phyloP scores from a whole-genome alignment of 257 asterid genomes.

The Cynanchum wilfordii region DNA sequence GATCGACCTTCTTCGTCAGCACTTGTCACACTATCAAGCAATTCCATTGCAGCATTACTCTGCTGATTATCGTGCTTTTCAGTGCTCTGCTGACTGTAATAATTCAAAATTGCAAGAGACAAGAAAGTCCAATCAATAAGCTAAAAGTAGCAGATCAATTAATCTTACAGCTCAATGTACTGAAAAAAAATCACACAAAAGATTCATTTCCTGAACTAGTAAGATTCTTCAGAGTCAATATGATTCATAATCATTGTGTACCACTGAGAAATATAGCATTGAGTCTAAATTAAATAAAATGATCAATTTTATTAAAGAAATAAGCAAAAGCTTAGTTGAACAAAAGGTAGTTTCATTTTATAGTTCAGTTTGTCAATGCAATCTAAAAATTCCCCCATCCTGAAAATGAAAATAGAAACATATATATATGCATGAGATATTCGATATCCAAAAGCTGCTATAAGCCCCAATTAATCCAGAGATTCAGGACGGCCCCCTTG shows the following conservation, averaged over 20 bases:
- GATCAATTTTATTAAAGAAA: background rate
- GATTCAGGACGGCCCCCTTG: no score
- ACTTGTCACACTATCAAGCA: constrained; percentile 83
- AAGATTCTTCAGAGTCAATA: background rate
- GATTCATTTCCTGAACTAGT: background rate
- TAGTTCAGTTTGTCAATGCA: background rate
- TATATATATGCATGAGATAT: no score
- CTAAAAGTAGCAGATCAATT: background rate
- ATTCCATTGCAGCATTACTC: constrained; percentile 89
- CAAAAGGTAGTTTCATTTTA: background rate
- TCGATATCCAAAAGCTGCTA: no score
- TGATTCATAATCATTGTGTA: background rate
- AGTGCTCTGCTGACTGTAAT: constrained; percentile 52
- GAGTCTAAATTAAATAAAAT: background rate
- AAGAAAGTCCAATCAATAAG: constrained; percentile 17
- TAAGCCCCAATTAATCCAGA: no score
- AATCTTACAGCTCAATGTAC: background rate
- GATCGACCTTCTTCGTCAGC: constrained; percentile 95
- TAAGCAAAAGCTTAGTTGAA: background rate
- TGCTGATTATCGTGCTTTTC: constrained; percentile 55
- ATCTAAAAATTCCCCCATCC: background rate
- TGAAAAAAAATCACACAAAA: background rate
- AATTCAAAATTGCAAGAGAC: constrained; percentile 14
- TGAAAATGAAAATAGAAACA: background rate
- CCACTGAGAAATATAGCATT: background rate